A percentile compares a stretch with the other conserved stretches of the same genome.
These are phyloP conservation scores for Cyclotella kingstonii DNA, from an alignment of 108 stramenopile genomes.

Conservation along the genomic window DNA sequence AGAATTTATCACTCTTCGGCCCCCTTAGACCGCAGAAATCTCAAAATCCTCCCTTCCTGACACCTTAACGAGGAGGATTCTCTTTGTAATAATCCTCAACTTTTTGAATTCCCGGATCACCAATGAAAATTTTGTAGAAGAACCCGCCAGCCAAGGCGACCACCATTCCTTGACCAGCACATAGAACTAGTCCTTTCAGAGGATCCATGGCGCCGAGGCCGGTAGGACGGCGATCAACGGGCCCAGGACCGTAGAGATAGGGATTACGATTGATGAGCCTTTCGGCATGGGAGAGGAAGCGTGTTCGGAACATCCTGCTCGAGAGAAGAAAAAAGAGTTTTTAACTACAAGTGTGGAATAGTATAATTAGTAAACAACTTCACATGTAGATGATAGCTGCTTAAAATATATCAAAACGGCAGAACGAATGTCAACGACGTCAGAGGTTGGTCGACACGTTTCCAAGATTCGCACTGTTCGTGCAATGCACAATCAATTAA, in stretches of 20 bases:
- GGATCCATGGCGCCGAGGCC: slow-evolving; percentile 73
- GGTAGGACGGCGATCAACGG: slow-evolving; percentile 61
- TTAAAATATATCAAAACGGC: too few relatives aligned
- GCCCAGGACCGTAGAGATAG: slow-evolving; percentile 78
- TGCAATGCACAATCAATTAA: too few relatives aligned
- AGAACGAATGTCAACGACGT: too few relatives aligned
- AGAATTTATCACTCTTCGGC: too few relatives aligned
- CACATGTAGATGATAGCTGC: too few relatives aligned
- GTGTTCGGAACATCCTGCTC: slow-evolving; percentile 27
- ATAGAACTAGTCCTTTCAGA: slow-evolving; percentile 61
- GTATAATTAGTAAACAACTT: too few relatives aligned
- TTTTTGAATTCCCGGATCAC: slow-evolving; percentile 55
- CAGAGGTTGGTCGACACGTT: too few relatives aligned
- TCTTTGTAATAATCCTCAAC: slow-evolving; percentile 82
- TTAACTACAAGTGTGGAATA: too few relatives aligned
- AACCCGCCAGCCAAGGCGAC: slow-evolving; percentile 57
- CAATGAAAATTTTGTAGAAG: slow-evolving; percentile 61
- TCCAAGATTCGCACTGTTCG: too few relatives aligned
- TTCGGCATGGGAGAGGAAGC: slow-evolving; percentile 14
- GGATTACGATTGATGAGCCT: slow-evolving; percentile 25
- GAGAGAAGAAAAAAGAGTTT: neutral
- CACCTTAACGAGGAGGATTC: slow-evolving; percentile 75
- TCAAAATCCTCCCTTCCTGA: too few relatives aligned
- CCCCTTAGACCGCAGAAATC: too few relatives aligned
- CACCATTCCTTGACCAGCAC: slow-evolving; percentile 60